These are phyloP conservation scores for Yamadazyma conglobata DNA, from an alignment of 1,139 yeast genomes.

Conservation along the genomic window DNA sequence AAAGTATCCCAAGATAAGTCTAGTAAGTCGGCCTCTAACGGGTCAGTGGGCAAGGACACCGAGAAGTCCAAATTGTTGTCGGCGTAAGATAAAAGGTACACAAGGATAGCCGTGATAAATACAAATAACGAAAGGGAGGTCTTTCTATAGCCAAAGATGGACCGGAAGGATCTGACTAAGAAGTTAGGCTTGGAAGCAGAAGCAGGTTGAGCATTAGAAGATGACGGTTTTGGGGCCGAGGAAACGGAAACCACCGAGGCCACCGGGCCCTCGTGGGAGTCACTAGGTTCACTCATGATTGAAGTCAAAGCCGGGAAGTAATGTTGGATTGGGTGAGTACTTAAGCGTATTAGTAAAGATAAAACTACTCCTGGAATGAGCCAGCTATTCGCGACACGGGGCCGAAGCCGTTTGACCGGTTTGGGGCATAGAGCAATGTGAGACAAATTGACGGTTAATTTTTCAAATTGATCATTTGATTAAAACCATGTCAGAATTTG, in stretches of 20 bases:
- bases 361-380: no score
- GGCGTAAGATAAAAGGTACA: slow-evolving; percentile 25
- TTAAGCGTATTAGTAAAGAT: no score
- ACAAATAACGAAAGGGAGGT: slow-evolving; percentile 54
- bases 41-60: slow-evolving; percentile 35
- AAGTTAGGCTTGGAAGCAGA: slow-evolving; percentile 11
- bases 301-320: no score
- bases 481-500: slow-evolving; percentile 41
- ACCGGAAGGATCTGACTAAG: slow-evolving; percentile 14
- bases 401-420: no score
- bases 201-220: slow-evolving; percentile 1
- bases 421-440: no score
- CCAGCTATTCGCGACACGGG: no score
- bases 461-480: no score
- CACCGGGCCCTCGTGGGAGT: slow-evolving; percentile 3
- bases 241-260: slow-evolving; percentile 5
- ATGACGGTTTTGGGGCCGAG: slow-evolving; percentile 3
- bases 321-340: no score
- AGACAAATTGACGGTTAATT: no score
- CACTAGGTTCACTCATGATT: slow-evolving; percentile 6
- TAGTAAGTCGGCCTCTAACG: slow-evolving; percentile 37
- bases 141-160: slow-evolving; percentile 57
- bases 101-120: slow-evolving; percentile 35
- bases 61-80: slow-evolving; percentile 39
- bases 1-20: slow-evolving; percentile 63